phyloP scores from a whole-genome alignment of 495 filamentous ascomycete genomes.

The Aspergillus heteromorphus region DNA sequence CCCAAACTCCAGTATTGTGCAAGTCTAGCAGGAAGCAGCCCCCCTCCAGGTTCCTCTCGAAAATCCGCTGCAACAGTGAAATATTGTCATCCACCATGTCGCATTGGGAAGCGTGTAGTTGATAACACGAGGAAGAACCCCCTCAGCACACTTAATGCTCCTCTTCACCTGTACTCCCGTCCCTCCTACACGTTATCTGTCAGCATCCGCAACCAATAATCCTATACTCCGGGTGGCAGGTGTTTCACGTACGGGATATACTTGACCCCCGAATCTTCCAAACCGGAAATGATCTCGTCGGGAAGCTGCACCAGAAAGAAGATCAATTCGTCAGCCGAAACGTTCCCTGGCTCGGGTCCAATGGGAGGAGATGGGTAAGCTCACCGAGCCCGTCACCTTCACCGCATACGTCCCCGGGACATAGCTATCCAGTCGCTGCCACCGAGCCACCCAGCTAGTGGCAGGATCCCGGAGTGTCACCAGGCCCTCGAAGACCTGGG shows the following conservation, averaged over 20 bases:
- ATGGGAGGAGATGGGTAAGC: slow-evolving; percentile 14
- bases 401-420: slow-evolving; percentile 85
- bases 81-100: not conserved
- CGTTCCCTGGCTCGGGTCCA: not conserved
- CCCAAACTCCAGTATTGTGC: slow-evolving; percentile 19
- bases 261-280: slow-evolving; percentile 65
- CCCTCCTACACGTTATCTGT: slow-evolving; percentile 28
- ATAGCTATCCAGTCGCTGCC: slow-evolving; percentile 86
- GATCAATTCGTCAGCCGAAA: not conserved
- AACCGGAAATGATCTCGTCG: slow-evolving; percentile 56
- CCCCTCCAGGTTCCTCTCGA: not conserved
- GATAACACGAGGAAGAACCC: not conserved
- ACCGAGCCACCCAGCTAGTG: slow-evolving; percentile 86
- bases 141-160: slow-evolving; percentile 23
- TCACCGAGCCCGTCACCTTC: slow-evolving; percentile 75
- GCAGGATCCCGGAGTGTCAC: slow-evolving; percentile 73
- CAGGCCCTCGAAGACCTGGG: slow-evolving; percentile 87
- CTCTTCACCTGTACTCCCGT: slow-evolving; percentile 49
- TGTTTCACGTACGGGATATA: slow-evolving; percentile 55
- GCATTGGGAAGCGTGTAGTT: not conserved
- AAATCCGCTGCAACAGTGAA: not conserved
- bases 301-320: slow-evolving; percentile 39
- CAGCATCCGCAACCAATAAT: not conserved
- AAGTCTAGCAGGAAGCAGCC: slow-evolving; percentile 4
- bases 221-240: not conserved